These are phyloP conservation scores for Discostella stelligera DNA, from an alignment of 352 stramenopile genomes.

Conservation along the genomic window DNA sequence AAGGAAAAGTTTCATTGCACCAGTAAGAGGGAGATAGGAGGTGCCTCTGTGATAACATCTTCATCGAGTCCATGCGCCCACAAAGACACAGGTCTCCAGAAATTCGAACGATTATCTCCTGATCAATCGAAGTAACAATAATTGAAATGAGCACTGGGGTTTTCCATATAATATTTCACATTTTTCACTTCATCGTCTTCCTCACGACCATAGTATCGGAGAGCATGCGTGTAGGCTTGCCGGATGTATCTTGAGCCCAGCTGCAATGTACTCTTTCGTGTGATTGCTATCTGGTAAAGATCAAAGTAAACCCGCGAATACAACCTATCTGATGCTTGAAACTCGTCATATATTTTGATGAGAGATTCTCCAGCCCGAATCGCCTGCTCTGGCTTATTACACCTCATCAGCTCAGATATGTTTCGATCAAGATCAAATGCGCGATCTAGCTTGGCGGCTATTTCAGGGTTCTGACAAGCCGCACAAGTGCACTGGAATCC, in stretches of 20 bases:
- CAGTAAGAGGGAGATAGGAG: no score
- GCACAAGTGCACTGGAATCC: constrained; percentile 7
- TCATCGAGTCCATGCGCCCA: no score
- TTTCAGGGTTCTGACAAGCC: constrained; percentile 3
- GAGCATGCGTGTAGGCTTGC: not conserved
- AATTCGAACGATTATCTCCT: no score
- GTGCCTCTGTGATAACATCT: no score
- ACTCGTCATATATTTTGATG: constrained; percentile 9
- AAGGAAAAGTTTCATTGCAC: no score
- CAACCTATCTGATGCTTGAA: not conserved
- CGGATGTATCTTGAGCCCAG: not conserved
- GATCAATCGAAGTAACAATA: no score
- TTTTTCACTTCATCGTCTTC: constrained; percentile 3
- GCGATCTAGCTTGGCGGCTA: constrained; percentile 2
- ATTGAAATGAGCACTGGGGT: not conserved
- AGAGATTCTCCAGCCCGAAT: constrained; percentile 3
- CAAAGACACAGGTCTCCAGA: no score
- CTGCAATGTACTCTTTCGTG: not conserved
- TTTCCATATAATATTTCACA: not conserved
- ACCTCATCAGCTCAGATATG: not conserved
- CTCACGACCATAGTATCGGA: constrained; percentile 1
- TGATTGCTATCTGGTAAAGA: constrained; percentile 2
- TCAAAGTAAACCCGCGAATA: constrained; percentile 11
- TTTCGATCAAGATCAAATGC: not conserved
- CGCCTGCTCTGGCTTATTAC: no score